These are phyloP conservation scores for Collybia nuda DNA, from an alignment of 768 basidiomycete species.

Conservation along the genomic window DNA sequence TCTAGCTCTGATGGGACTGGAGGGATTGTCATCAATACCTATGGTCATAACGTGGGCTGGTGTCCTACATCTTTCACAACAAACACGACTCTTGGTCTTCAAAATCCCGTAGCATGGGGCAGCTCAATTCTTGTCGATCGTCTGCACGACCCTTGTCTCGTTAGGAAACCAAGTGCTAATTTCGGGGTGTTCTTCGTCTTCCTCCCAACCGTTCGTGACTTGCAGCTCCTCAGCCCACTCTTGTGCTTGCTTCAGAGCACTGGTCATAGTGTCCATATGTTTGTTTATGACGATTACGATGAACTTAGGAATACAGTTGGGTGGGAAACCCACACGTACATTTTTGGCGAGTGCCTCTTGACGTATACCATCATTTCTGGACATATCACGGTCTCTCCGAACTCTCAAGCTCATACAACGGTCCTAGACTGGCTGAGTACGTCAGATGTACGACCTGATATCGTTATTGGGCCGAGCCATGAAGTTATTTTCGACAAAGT, in stretches of 20 bases:
- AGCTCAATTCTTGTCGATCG: not conserved
- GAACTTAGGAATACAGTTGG: not conserved
- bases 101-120: slow-evolving; percentile 1
- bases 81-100: slow-evolving; percentile 4
- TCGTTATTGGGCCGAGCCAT: slow-evolving; percentile 33
- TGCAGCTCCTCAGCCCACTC: slow-evolving; percentile 29
- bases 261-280: slow-evolving; percentile 26
- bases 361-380: slow-evolving; percentile 8
- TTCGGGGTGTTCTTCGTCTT: slow-evolving; percentile 30
- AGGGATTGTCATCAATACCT: slow-evolving; percentile 31
- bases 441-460: slow-evolving; percentile 24
- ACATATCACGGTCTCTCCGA: not conserved
- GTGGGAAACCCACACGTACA: slow-evolving; percentile 5
- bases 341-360: slow-evolving; percentile 16
- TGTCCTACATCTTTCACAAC: slow-evolving; percentile 5
- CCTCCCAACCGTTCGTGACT: slow-evolving; percentile 32
- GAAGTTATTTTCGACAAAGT: slow-evolving; percentile 20
- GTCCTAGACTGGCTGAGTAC: slow-evolving; percentile 29
- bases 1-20: slow-evolving; percentile 29
- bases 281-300: slow-evolving; percentile 24
- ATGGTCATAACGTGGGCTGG: not conserved
- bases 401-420: not conserved
- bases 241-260: slow-evolving; percentile 31
- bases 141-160: not conserved
- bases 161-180: not conserved